Percentiles rank a stretch among this genome's conserved stretches.
Evolutionary conservation across 2,329 filamentous ascomycete species (phyloP).

Genomic region (Fusarium sp.): DNA sequence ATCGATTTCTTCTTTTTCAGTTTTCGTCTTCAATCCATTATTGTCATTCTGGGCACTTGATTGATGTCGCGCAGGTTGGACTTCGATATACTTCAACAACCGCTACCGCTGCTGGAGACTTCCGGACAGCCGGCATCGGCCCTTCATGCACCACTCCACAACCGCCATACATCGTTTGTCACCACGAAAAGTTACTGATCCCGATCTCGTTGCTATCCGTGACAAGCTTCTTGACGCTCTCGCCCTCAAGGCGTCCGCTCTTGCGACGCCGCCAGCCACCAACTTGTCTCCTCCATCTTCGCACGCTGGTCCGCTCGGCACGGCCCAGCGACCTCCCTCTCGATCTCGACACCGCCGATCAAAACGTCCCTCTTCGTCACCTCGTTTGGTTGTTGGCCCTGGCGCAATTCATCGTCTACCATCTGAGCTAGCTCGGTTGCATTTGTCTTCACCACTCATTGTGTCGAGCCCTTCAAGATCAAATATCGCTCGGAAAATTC

Average conservation of each 20-base stretch:
- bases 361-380: slow-evolving; percentile 29
- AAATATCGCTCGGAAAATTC: slow-evolving; percentile 50
- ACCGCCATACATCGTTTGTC: slow-evolving; percentile 13
- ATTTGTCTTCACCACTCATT: slow-evolving; percentile 51
- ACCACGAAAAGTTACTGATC: slow-evolving; percentile 28
- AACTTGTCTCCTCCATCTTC: slow-evolving; percentile 30
- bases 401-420: slow-evolving; percentile 50
- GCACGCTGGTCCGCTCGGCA: slow-evolving; percentile 4
- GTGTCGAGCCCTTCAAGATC: slow-evolving; percentile 54
- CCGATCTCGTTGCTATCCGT: slow-evolving; percentile 32
- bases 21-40: background rate
- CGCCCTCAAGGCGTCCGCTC: slow-evolving; percentile 26
- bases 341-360: background rate
- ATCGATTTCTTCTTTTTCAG: background rate
- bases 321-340: slow-evolving; percentile 6
- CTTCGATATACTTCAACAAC: background rate
- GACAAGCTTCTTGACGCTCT: slow-evolving; percentile 23
- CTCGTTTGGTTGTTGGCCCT: slow-evolving; percentile 52
- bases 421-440: slow-evolving; percentile 50
- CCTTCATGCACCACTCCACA: slow-evolving; percentile 29
- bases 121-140: slow-evolving; percentile 16
- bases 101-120: background rate
- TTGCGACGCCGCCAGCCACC: slow-evolving; percentile 33
- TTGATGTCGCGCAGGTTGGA: slow-evolving; percentile 22
- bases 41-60: slow-evolving; percentile 20